Evolutionary conservation across 1,284 basidiomycete species (phyloP).

Genomic region (Moesziomyces antarcticus): DNA sequence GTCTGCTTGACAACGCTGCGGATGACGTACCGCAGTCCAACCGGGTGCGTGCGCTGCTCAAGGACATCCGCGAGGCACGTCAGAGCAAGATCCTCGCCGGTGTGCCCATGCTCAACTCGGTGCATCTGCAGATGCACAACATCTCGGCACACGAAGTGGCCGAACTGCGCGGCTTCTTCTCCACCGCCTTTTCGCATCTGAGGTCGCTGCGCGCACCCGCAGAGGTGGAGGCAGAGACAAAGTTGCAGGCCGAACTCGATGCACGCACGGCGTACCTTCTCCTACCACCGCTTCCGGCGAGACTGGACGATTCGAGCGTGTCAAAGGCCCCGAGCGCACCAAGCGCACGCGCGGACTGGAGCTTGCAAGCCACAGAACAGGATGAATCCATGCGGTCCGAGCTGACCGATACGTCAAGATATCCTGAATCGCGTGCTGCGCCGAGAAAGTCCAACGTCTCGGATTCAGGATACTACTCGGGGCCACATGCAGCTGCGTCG

Average conservation of each 20-base stretch:
- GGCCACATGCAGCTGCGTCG: neutral
- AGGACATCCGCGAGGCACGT: slow-evolving; percentile 91
- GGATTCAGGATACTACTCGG: slow-evolving; percentile 37
- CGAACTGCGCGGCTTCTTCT: slow-evolving; percentile 63
- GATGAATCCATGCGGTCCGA: slow-evolving; percentile 24
- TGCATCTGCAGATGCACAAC: slow-evolving; percentile 71
- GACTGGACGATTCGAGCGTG: neutral
- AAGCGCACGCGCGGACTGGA: neutral
- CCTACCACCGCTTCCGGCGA: slow-evolving; percentile 9
- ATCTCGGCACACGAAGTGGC: slow-evolving; percentile 64
- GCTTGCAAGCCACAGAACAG: neutral
- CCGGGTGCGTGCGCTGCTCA: slow-evolving; percentile 82
- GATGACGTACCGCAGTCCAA: slow-evolving; percentile 88
- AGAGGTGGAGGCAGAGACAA: slow-evolving; percentile 30
- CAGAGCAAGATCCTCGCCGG: slow-evolving; percentile 92
- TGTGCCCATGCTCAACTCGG: slow-evolving; percentile 71
- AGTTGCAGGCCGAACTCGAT: slow-evolving; percentile 19
- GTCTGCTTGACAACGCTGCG: slow-evolving; percentile 71
- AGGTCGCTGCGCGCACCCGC: slow-evolving; percentile 26
- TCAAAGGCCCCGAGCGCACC: neutral
- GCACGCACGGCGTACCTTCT: slow-evolving; percentile 9
- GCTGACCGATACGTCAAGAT: neutral
- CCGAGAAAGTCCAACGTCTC: slow-evolving; percentile 34
- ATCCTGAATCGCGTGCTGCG: neutral
- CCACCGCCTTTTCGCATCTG: slow-evolving; percentile 57